Percentiles rank a stretch among this genome's conserved stretches.
Evolutionary conservation across 768 basidiomycete species (phyloP).

Genomic region (Pholiota conissans): DNA sequence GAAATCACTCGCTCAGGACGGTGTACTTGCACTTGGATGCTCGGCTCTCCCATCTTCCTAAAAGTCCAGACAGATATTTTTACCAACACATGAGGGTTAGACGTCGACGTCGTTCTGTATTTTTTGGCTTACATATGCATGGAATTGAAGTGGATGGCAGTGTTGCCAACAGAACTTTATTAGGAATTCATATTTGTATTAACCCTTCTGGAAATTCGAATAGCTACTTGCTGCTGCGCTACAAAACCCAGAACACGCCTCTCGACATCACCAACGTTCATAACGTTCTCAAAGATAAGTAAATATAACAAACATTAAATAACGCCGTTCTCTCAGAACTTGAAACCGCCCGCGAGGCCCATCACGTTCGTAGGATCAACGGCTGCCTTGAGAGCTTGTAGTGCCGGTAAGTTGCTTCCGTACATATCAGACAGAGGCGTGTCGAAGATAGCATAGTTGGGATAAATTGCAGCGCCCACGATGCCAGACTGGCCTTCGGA

Average conservation of each 20-base stretch:
- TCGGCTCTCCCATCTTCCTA: background rate
- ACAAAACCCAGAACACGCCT: no score
- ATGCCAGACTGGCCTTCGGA: conserved; percentile 36
- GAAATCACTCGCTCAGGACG: background rate
- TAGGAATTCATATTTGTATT: no score
- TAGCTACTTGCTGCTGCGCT: no score
- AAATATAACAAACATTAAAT: background rate
- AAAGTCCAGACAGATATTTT: background rate
- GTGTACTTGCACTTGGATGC: background rate
- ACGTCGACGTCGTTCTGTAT: no score
- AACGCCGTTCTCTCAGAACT: conserved; percentile 30
- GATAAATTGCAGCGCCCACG: conserved; percentile 24
- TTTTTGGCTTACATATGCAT: no score
- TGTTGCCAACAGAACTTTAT: no score
- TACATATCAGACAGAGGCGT: conserved; percentile 55
- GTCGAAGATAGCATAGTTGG: conserved; percentile 58
- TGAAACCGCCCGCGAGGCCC: conserved; percentile 68
- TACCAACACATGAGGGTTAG: background rate
- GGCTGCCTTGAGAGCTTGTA: conserved; percentile 39
- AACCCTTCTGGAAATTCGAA: no score
- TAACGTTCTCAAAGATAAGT: no score
- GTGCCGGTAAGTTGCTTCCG: conserved; percentile 42
- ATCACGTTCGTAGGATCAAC: conserved; percentile 64
- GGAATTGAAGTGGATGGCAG: no score
- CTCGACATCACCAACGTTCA: no score